Evolutionary conservation across 2,329 filamentous ascomycete genomes (phyloP), one percentile per base, ranked within the genome.

Genomic region (Berkeleyomyces basicola): DNA sequence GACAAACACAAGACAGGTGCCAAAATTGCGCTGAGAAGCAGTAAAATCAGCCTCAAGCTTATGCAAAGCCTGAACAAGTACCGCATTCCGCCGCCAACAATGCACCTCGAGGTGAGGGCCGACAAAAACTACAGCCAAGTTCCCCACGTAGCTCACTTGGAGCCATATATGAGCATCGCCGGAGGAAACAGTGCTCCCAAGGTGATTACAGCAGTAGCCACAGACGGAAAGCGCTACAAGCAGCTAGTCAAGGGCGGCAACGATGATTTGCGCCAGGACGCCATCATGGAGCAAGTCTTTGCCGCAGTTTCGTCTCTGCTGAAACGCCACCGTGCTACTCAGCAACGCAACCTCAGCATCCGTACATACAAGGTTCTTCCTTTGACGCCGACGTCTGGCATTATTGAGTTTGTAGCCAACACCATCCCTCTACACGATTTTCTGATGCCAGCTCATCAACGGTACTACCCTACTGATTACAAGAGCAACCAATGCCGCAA

Each of bases 221-320:
- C 81, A 16, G 82, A 96, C 72, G 95, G 93, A 5, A 76, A 79
- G 63, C 81, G 79, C 43, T 96, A 91, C 75, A 96, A 88, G 72
- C 90, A 96, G 73, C 78, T 99, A 66, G 88, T 96, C 71, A 99
- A 99, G 78, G 90, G 90, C 66, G 91, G 93, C 16, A 92, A 92
- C 70, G 93, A 99, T 71, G 92, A 99, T 71, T 80, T 99, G 10
- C 87, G 95, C 7, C 93, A 99, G 75, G 93, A 99, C 70, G 90
- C 92, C 53, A 99, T 84, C 77, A 99, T 99, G 95, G 95, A 99
- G 73, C 93, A 99, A 74, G 93, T 99, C 1, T 99, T 99, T 71
- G 89, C 91, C 64, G 90, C 95, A 73, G 93, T 96, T 31, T 97
- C 90, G 64, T 88, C 88, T 60, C 82, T 99, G 31, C 78, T 99